phyloP scores from a whole-genome alignment of 441 rosid species.

The Populus hybrid region DNA sequence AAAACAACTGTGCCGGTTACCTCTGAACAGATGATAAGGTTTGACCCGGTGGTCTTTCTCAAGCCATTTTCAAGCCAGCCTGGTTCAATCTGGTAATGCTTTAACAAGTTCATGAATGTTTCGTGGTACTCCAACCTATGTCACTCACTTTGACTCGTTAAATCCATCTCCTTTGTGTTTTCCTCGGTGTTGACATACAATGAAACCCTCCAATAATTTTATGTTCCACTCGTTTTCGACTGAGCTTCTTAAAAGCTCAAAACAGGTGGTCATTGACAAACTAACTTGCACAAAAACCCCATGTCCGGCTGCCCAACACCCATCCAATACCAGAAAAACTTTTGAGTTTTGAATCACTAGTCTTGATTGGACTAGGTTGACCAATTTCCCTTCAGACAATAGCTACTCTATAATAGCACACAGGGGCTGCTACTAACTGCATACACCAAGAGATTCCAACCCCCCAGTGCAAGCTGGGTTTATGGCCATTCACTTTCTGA shows the following conservation, averaged over 20 bases:
- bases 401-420: too few species aligned
- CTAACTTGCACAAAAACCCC: not conserved
- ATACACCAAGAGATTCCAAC: not conserved
- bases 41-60: not conserved
- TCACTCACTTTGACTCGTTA: not conserved
- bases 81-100: constrained; percentile 17
- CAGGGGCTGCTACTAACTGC: too few species aligned
- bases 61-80: constrained; percentile 19
- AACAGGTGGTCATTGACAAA: not conserved
- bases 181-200: constrained; percentile 8
- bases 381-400: not conserved
- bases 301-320: not conserved
- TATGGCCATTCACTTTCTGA: not conserved
- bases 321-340: not conserved
- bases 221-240: constrained; percentile 28
- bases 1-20: constrained; percentile 1
- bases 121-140: not conserved
- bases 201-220: constrained; percentile 5
- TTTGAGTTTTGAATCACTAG: not conserved
- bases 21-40: not conserved
- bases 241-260: not conserved
- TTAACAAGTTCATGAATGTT: constrained; percentile 16
- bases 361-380: not conserved
- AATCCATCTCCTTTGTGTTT: not conserved
- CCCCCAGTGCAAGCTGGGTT: not conserved